Evolutionary conservation across 2,329 filamentous ascomycete species (phyloP).

Genomic region (Cladophialophora bantiana): DNA sequence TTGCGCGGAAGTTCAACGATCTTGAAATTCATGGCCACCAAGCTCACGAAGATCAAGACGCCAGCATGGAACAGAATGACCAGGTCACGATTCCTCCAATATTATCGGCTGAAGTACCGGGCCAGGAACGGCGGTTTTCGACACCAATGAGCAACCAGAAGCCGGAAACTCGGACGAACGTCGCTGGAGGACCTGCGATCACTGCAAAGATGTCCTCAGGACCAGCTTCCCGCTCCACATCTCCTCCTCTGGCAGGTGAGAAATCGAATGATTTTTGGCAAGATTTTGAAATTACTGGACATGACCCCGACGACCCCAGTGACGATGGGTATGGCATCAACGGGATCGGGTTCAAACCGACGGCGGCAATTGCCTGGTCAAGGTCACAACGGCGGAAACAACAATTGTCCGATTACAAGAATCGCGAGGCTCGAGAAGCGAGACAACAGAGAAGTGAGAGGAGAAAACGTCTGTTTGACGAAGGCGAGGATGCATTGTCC

Average conservation of each 20-base stretch:
- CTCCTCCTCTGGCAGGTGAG: conserved; percentile 45
- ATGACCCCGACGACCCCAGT: conserved; percentile 62
- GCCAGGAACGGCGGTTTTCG: neutral
- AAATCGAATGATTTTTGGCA: conserved; percentile 57
- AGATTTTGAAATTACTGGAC: conserved; percentile 68
- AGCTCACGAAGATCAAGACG: neutral
- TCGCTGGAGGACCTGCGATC: neutral
- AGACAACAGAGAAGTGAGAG: conserved; percentile 63
- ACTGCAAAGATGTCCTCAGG: neutral
- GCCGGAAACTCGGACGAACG: neutral
- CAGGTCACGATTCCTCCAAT: neutral
- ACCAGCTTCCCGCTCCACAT: conserved; percentile 34
- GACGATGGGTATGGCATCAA: conserved; percentile 71
- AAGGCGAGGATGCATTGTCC: conserved; percentile 26
- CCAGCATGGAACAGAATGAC: neutral
- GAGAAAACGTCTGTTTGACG: conserved; percentile 43
- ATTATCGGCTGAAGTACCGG: neutral
- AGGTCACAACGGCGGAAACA: conserved; percentile 63
- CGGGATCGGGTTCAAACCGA: conserved; percentile 68
- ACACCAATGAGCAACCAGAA: neutral
- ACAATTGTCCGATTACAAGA: conserved; percentile 67
- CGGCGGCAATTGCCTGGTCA: conserved; percentile 64
- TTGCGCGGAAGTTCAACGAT: conserved; percentile 36
- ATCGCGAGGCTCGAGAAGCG: conserved; percentile 65
- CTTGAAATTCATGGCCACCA: conserved; percentile 39